Percentiles rank a stretch among this genome's conserved stretches.
Conservation (phyloP, 345 rosid species). For the Reutealis trisperma region DNA sequence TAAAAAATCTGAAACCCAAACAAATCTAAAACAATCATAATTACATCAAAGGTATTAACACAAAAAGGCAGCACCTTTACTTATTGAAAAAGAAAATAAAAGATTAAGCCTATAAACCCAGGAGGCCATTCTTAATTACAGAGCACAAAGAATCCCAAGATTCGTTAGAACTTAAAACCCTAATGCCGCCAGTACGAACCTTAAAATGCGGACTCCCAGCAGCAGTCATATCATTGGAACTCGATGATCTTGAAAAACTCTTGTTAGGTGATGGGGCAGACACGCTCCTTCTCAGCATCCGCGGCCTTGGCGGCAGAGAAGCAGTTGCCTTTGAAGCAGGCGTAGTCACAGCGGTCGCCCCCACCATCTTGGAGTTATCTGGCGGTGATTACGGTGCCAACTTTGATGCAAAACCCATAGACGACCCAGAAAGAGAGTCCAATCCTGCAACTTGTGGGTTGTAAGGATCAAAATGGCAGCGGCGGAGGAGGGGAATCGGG, state of each 20-base stretch:
- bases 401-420: background rate
- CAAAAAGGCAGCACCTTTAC: background rate
- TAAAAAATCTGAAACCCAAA: background rate
- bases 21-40: background rate
- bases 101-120: background rate
- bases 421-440: background rate
- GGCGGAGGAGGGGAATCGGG: constrained; percentile 9
- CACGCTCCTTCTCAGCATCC: constrained; percentile 26
- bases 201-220: constrained; percentile 30
- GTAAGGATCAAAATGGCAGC: constrained; percentile 25
- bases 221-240: background rate
- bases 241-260: constrained; percentile 26
- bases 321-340: constrained; percentile 23
- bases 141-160: background rate
- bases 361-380: constrained; percentile 16
- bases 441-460: background rate
- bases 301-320: constrained; percentile 34
- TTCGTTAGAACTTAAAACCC: background rate
- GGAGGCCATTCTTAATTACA: background rate
- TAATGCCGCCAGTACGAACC: constrained; percentile 16
- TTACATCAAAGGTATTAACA: background rate
- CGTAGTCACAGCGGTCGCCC: background rate
- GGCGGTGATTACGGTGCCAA: constrained; percentile 17
- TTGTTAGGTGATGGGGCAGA: constrained; percentile 37
- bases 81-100: background rate